phyloP scores from a whole-genome alignment of 2,329 filamentous ascomycete genomes.

The Claviceps sp. region DNA sequence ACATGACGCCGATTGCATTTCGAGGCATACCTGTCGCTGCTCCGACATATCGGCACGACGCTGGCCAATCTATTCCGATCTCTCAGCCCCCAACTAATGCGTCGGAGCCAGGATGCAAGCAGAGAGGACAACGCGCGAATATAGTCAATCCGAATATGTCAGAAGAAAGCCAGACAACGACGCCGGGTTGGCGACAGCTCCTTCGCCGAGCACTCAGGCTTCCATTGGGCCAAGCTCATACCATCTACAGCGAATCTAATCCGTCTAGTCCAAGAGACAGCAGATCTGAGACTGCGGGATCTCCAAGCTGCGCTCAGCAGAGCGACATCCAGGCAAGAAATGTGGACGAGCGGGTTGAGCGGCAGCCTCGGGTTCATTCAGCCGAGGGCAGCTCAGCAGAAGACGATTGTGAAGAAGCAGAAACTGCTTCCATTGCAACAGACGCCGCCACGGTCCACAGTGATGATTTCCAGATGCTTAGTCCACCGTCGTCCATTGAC shows the following conservation, averaged over 20 bases:
- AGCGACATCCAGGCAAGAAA: too few relatives aligned
- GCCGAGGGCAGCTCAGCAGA: neutral
- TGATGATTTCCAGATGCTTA: constrained; percentile 18
- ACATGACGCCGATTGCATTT: neutral
- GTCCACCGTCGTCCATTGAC: constrained; percentile 2
- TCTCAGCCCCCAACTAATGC: neutral
- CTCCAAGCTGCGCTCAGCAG: neutral
- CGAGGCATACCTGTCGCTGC: constrained; percentile 1
- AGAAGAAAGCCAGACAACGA: constrained; percentile 4
- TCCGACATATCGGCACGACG: neutral
- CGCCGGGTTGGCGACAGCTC: constrained; percentile 15
- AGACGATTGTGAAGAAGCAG: neutral
- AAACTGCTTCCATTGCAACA: constrained; percentile 13
- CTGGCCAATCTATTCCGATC: neutral
- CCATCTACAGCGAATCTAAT: constrained; percentile 18
- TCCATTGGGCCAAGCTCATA: constrained; percentile 22
- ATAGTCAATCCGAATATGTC: neutral
- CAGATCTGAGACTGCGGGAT: neutral
- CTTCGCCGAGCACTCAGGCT: constrained; percentile 15
- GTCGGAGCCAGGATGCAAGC: neutral
- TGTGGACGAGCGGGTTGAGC: neutral
- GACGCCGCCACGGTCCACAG: constrained; percentile 23
- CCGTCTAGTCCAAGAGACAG: constrained; percentile 6
- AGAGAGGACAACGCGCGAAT: neutral
- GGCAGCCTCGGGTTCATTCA: neutral